Conservation (phyloP, 2,329 filamentous ascomycete species). For the Pseudogymnoascus verrucosus region DNA sequence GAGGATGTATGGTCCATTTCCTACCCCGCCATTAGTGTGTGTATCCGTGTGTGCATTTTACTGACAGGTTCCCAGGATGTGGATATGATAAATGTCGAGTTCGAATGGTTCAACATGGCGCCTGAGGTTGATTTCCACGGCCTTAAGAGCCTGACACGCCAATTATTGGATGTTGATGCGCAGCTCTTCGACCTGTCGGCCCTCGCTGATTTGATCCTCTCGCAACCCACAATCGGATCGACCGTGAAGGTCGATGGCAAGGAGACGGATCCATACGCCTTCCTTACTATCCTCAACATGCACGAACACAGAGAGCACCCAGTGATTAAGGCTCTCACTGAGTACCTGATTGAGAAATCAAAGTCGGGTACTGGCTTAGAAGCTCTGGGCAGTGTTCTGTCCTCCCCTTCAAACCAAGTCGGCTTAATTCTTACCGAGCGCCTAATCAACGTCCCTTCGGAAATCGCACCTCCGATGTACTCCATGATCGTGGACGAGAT, state of each 20-base stretch:
- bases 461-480: constrained; percentile 91
- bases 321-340: constrained; percentile 59
- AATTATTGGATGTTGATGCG: constrained; percentile 85
- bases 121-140: constrained; percentile 89
- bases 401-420: constrained; percentile 50
- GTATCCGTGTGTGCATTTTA: not conserved
- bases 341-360: constrained; percentile 58
- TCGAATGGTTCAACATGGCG: constrained; percentile 97
- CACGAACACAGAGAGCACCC: constrained; percentile 69
- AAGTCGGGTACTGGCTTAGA: constrained; percentile 46
- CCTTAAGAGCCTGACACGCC: constrained; percentile 78
- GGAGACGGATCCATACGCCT: constrained; percentile 84
- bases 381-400: constrained; percentile 49
- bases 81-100: constrained; percentile 89
- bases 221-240: constrained; percentile 80
- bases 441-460: constrained; percentile 92
- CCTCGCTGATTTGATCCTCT: constrained; percentile 76
- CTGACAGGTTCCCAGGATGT: constrained; percentile 54
- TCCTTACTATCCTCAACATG: constrained; percentile 81
- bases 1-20: constrained; percentile 21
- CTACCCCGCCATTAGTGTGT: constrained; percentile 8
- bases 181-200: constrained; percentile 80
- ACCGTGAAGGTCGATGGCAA: constrained; percentile 97
- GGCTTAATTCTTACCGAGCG: constrained; percentile 87
- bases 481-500: constrained; percentile 90